A percentile compares a stretch with the other conserved stretches of the same genome.
These are phyloP conservation scores for Hemileccinum rubropunctum DNA, from an alignment of 768 basidiomycete genomes.

Conservation along the genomic window DNA sequence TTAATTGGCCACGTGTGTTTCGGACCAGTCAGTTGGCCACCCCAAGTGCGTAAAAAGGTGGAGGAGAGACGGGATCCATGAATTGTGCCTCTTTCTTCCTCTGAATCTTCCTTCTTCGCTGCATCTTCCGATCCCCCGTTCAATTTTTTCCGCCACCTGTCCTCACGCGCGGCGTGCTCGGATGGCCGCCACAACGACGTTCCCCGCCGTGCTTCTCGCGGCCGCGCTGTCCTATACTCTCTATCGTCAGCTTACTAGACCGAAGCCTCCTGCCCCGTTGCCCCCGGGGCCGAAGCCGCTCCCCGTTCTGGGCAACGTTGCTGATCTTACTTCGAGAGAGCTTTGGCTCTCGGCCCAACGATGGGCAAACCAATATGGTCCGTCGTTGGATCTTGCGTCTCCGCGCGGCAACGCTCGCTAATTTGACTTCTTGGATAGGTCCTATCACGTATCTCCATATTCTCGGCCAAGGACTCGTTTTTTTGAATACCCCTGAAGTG, in stretches of 20 bases:
- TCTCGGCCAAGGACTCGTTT: slow-evolving; percentile 64
- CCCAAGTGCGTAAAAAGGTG: slow-evolving; percentile 11
- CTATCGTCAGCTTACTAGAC: slow-evolving; percentile 14
- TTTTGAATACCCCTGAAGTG: slow-evolving; percentile 60
- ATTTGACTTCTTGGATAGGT: slow-evolving; percentile 31
- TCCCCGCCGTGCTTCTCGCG: slow-evolving; percentile 22
- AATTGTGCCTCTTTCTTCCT: neutral
- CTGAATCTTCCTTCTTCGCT: slow-evolving; percentile 21
- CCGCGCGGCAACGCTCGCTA: too few species aligned
- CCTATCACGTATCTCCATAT: slow-evolving; percentile 63
- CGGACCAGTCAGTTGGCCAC: neutral
- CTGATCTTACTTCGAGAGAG: slow-evolving; percentile 57
- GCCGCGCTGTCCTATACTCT: slow-evolving; percentile 13
- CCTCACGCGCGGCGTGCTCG: slow-evolving; percentile 3
- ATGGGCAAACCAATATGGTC: slow-evolving; percentile 67
- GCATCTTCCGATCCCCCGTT: slow-evolving; percentile 13
- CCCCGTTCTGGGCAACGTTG: slow-evolving; percentile 63
- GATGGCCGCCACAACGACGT: slow-evolving; percentile 11
- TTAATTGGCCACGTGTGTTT: slow-evolving; percentile 2
- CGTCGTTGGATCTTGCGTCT: slow-evolving; percentile 23
- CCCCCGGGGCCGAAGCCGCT: slow-evolving; percentile 71
- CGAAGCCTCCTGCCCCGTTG: slow-evolving; percentile 34
- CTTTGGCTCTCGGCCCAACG: slow-evolving; percentile 60
- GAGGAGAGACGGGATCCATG: neutral
- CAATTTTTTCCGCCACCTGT: slow-evolving; percentile 1